phyloP scores from a whole-genome alignment of 768 basidiomycete genomes.

The Mycena venus region DNA sequence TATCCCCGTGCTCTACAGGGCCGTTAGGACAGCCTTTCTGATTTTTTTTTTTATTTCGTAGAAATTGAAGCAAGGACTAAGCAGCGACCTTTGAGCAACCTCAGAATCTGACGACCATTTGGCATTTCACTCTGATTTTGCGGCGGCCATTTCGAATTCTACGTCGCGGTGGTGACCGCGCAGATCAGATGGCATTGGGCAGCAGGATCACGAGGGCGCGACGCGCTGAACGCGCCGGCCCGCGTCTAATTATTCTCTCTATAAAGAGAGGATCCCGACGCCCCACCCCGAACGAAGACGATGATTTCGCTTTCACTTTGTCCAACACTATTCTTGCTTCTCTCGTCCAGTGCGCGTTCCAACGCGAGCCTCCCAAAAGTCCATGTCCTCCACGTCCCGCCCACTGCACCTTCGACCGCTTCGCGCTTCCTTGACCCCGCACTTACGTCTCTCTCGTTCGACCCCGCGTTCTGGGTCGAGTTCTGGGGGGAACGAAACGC shows the following conservation, averaged over 20 bases:
- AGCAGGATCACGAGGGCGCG: slow-evolving; percentile 6
- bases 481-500: slow-evolving; percentile 24
- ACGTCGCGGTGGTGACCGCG: not conserved
- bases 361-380: not conserved
- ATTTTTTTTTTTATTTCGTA: no score
- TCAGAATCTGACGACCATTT: no score
- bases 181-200: not conserved
- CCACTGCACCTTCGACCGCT: not conserved
- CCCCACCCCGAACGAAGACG: no score
- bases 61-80: no score
- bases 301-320: not conserved
- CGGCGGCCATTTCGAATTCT: no score
- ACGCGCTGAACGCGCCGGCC: slow-evolving; percentile 9
- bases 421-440: slow-evolving; percentile 7
- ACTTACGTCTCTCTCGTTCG: slow-evolving; percentile 15
- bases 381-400: slow-evolving; percentile 12
- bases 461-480: slow-evolving; percentile 24
- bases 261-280: no score
- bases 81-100: no score
- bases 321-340: not conserved
- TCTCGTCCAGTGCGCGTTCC: not conserved
- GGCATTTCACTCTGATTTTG: no score
- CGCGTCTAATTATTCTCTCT: not conserved
- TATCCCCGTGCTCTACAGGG: no score
- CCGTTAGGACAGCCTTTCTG: no score